Conservation (phyloP, 2,329 filamentous ascomycete species). For the Cladobotryum mycophilum region DNA sequence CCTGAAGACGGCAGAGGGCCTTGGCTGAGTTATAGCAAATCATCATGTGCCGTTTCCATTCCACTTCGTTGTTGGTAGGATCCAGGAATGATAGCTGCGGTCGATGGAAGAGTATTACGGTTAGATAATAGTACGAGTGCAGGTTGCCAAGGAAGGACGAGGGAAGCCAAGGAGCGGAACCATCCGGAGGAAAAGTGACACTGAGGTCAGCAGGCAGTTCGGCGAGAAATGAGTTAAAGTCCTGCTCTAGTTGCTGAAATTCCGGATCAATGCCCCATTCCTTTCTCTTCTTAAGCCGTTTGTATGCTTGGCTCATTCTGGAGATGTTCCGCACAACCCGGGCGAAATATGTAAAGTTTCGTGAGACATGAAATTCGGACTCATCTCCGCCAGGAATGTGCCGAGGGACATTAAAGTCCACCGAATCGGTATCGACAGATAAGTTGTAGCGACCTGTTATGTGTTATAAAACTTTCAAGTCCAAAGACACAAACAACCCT, state of each 20-base stretch:
- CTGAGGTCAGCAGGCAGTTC: slow-evolving; percentile 74
- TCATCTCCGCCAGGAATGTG: slow-evolving; percentile 63
- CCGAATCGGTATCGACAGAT: slow-evolving; percentile 64
- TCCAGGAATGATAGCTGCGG: slow-evolving; percentile 78
- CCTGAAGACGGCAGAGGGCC: slow-evolving; percentile 77
- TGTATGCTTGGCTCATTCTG: slow-evolving; percentile 68
- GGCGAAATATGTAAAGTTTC: slow-evolving; percentile 78
- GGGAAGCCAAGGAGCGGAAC: slow-evolving; percentile 74
- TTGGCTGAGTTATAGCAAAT: slow-evolving; percentile 82
- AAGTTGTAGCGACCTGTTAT: slow-evolving; percentile 67
- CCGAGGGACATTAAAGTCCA: slow-evolving; percentile 65
- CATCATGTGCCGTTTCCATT: slow-evolving; percentile 85
- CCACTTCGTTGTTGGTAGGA: slow-evolving; percentile 60
- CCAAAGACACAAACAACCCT: not conserved
- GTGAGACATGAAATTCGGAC: slow-evolving; percentile 68
- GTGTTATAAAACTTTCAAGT: not conserved
- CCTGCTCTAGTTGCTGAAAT: slow-evolving; percentile 71
- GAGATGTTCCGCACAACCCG: slow-evolving; percentile 73
- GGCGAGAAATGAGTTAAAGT: slow-evolving; percentile 68
- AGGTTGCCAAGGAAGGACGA: slow-evolving; percentile 86
- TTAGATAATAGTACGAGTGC: slow-evolving; percentile 82
- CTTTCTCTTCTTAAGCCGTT: slow-evolving; percentile 65
- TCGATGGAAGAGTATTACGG: slow-evolving; percentile 78
- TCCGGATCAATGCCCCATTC: slow-evolving; percentile 85
- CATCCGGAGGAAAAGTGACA: slow-evolving; percentile 70